Evolutionary conservation across 2,329 filamentous ascomycete species (phyloP), one percentile per base, ranked within the genome.

Genomic region (Ophiostoma sp.): DNA sequence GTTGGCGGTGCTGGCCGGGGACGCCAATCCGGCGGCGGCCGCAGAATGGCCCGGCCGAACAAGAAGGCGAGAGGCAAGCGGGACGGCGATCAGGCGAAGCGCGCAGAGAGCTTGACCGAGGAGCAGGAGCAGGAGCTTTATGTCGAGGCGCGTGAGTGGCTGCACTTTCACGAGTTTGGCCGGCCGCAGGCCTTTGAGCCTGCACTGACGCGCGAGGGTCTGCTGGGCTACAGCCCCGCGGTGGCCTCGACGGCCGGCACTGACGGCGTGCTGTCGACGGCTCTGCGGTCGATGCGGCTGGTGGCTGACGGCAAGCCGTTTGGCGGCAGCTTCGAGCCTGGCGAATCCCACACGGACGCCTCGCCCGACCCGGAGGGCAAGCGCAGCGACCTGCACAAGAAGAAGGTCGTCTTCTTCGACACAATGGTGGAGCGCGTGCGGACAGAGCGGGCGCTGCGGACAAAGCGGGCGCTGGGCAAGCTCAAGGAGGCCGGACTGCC

Each of bases 171-270:
- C 35, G 79, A 79, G 31, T 70, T 75, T 69, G 81, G 80, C 67
- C 67, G 67, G 31, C 72, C 74, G 67, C 71, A 72, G 44, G 23
- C 72, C 20, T 83, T 77, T 74, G 75, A 76, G 68, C 81, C 81
- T 17, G 69, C 74, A 23, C 68, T 79, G 68, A 76, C 78, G 68
- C 74, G 76, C 36, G 76, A 76, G 67, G 74, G 77, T 33, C 77
- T 83, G 62, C 72, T 74, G 35, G 79, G 79, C 62, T 79, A 78
- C 76, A 79, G 78, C 10, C 79, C 81, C 13, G 78, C 79, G 6
- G 70, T 81, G n/a, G 77, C 80, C 2, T 77, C 68, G 70, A 75
- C 60, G 72, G 75, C 57, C 75, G 23, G 76, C 67, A 68, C 75
- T 31, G 72, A 78, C 67, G 78, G 77, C 66, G 74, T 76, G 69